Evolutionary conservation across 2,329 filamentous ascomycete species (phyloP), one percentile per base, ranked within the genome.

Genomic region (Orbilia ellipsospora): DNA sequence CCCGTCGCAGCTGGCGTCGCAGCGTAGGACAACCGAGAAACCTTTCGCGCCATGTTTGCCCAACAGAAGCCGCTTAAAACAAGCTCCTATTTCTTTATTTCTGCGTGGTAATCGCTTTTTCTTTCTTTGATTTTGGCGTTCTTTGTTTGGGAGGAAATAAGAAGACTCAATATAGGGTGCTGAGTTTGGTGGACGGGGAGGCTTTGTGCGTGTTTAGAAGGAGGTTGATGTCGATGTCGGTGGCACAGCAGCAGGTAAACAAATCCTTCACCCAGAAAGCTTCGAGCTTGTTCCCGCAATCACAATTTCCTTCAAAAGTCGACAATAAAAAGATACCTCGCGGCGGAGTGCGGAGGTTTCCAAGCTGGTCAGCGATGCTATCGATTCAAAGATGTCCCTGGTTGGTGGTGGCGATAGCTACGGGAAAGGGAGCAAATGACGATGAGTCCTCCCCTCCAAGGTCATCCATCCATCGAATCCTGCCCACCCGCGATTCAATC

Each of bases 21-120:
- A 15, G 36, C 52, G 55, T 67, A 68, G 12, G 48, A 68, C 31
- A 51, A 44, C 59, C 63, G 70, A 45, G 57, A 26, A 42, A 64
- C 63, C 52, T 68, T 67, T 51, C 63, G 57, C 51, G 70, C 63
- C 70, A 74, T 74, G 31, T 44, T 55, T 16, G 54, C 28, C 6
- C 15, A 52, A 16, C 20, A 31, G 5, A 1, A 12, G 48, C 16
- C 36, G n/a, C 60, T 36, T 55, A 65, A 2, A 20, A 45, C 36
- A 44, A 69, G 65, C 56, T 52, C n/a, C 10, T 13, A 28, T 40
- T 8, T 15, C 13, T 1, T 31, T 7, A 16, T 48, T 50, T 20
- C 18, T 20, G 44, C 16, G 36, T 26, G 23, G 8, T 10, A 16
- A 61, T 44, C 45, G 26, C 45, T 16, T 40, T 40, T n/a, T 42